These are phyloP conservation scores for Dissoconium aciculare DNA, from an alignment of 2,329 filamentous ascomycete species.

Conservation along the genomic window DNA sequence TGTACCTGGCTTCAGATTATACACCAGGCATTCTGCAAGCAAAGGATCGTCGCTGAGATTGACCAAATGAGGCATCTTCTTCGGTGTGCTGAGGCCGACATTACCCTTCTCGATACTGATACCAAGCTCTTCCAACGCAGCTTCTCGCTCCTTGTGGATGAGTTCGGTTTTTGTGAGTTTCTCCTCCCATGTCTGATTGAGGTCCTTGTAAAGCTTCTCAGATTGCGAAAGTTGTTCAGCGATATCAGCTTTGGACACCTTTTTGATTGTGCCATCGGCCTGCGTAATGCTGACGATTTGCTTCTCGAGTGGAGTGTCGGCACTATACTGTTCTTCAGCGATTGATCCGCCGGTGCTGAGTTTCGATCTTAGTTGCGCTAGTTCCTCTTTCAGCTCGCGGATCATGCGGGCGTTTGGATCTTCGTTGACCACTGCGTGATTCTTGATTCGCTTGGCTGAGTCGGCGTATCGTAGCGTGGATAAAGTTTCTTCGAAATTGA, in stretches of 20 bases:
- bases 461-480: conserved; percentile 93
- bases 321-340: conserved; percentile 69
- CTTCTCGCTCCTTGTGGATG: conserved; percentile 93
- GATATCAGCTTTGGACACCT: conserved; percentile 96
- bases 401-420: conserved; percentile 99
- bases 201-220: conserved; percentile 86
- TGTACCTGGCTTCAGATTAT: conserved; percentile 90
- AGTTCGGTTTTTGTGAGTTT: conserved; percentile 89
- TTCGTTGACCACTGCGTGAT: conserved; percentile 97
- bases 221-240: conserved; percentile 91
- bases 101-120: conserved; percentile 99
- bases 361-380: conserved; percentile 73
- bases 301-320: conserved; percentile 82
- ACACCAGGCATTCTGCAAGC: conserved; percentile 87
- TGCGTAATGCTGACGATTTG: conserved; percentile 92
- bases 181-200: conserved; percentile 98
- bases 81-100: conserved; percentile 84
- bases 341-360: conserved; percentile 39
- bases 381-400: conserved; percentile 86
- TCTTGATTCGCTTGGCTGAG: conserved; percentile 98
- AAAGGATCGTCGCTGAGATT: conserved; percentile 74
- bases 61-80: conserved; percentile 98
- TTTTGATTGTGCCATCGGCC: conserved; percentile 72
- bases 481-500: conserved; percentile 96
- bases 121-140: conserved; percentile 85